Conservation (phyloP, 2,329 filamentous ascomycete genomes). For the Chaetomium sp. region DNA sequence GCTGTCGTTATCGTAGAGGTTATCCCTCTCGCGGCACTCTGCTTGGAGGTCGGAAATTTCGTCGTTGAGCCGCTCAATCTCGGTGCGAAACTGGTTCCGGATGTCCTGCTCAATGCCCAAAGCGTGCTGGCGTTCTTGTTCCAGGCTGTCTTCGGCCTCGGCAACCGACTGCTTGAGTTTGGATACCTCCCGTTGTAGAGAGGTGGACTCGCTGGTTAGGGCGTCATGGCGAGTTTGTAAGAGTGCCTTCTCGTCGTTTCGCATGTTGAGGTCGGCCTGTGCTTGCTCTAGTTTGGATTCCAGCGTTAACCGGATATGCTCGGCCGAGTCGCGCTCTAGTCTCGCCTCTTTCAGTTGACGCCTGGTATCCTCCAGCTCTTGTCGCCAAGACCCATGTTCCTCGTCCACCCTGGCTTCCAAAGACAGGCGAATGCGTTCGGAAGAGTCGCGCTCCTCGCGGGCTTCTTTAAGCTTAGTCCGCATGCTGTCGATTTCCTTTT, state of each 20-base stretch:
- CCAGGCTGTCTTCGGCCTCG: slow-evolving; percentile 52
- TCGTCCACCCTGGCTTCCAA: slow-evolving; percentile 51
- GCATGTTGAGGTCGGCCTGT: slow-evolving; percentile 61
- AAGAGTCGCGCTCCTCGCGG: slow-evolving; percentile 46
- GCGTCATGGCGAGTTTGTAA: slow-evolving; percentile 70
- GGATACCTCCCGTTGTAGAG: slow-evolving; percentile 66
- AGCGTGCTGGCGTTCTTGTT: slow-evolving; percentile 59
- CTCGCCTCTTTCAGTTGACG: slow-evolving; percentile 48
- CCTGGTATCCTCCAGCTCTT: slow-evolving; percentile 50
- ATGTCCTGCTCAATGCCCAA: slow-evolving; percentile 64
- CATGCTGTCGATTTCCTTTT: slow-evolving; percentile 51
- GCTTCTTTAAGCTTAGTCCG: slow-evolving; percentile 49
- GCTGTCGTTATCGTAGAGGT: slow-evolving; percentile 68
- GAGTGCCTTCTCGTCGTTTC: slow-evolving; percentile 67
- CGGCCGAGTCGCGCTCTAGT: slow-evolving; percentile 47
- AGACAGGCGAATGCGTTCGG: slow-evolving; percentile 41
- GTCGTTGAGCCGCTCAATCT: slow-evolving; percentile 58
- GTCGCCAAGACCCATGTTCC: slow-evolving; percentile 50
- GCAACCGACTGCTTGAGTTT: slow-evolving; percentile 50
- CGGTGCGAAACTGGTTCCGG: slow-evolving; percentile 54
- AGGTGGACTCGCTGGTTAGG: slow-evolving; percentile 64
- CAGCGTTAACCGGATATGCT: slow-evolving; percentile 45
- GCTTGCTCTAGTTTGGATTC: slow-evolving; percentile 56
- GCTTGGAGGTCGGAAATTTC: slow-evolving; percentile 66
- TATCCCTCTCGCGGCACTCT: slow-evolving; percentile 69